Evolutionary conservation across 805 yeast genomes (phyloP).

Genomic region (Brettanomyces nanus): DNA sequence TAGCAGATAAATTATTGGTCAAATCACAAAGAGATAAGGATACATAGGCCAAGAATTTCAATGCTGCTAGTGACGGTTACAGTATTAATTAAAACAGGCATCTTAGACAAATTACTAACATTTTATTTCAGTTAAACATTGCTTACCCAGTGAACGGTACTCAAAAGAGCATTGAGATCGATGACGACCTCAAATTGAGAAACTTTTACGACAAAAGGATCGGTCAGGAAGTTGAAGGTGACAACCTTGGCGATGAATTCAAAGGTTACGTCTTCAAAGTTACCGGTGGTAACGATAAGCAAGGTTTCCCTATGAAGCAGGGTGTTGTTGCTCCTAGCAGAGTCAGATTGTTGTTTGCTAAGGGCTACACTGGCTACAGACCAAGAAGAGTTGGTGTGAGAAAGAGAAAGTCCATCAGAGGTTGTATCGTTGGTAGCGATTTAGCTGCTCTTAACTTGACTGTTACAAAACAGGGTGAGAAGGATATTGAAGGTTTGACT

Average conservation of each 20-base stretch:
- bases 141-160: constrained; percentile 99
- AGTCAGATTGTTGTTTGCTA: constrained; percentile 89
- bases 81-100: too few relatives aligned
- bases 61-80: too few relatives aligned
- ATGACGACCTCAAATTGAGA: constrained; percentile 98
- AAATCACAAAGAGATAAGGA: too few relatives aligned
- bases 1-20: too few relatives aligned
- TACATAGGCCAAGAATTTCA: too few relatives aligned
- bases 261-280: constrained; percentile 98
- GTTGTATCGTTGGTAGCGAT: constrained; percentile 97
- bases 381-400: constrained; percentile 99
- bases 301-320: constrained; percentile 99
- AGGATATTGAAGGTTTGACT: constrained; percentile 93
- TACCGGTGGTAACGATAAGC: constrained; percentile 99
- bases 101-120: neutral
- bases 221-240: constrained; percentile 99
- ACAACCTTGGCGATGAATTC: constrained; percentile 96
- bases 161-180: constrained; percentile 95
- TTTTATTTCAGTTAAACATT: constrained; percentile 85
- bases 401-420: constrained; percentile 99
- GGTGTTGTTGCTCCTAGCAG: constrained; percentile 99
- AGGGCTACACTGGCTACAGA: constrained; percentile 98
- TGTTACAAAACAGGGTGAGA: constrained; percentile 95
- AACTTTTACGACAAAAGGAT: constrained; percentile 98
- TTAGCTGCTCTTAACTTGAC: constrained; percentile 91